Percentiles rank a stretch among this genome's conserved stretches.
phyloP scores from a whole-genome alignment of 768 basidiomycete genomes.

The Sarcomyxa edulis region DNA sequence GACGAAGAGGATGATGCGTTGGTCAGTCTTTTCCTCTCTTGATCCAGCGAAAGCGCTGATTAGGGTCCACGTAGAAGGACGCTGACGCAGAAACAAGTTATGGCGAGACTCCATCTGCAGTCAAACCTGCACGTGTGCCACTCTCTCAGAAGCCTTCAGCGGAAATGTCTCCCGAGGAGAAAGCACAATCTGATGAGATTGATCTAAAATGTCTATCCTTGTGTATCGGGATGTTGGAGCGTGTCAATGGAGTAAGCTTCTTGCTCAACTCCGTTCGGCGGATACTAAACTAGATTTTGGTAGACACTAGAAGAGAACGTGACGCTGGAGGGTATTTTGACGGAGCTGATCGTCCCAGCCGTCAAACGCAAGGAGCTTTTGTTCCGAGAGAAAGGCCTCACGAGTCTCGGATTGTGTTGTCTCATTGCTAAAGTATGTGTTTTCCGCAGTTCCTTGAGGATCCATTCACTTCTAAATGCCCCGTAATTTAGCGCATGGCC shows the following conservation, averaged over 20 bases:
- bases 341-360: conserved; percentile 82
- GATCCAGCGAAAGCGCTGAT: neutral
- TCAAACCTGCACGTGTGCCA: conserved; percentile 15
- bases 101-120: conserved; percentile 21
- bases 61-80: neutral
- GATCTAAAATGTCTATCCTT: conserved; percentile 74
- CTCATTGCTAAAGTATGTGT: conserved; percentile 60
- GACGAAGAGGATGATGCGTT: conserved; percentile 35
- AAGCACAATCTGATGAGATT: conserved; percentile 49
- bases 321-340: conserved; percentile 66
- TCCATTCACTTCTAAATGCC: neutral
- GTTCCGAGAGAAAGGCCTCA: conserved; percentile 61
- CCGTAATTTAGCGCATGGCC: conserved; percentile 22
- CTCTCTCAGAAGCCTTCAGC: conserved; percentile 20
- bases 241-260: conserved; percentile 71
- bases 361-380: conserved; percentile 69
- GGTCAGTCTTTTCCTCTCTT: neutral
- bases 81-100: conserved; percentile 13
- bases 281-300: neutral
- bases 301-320: conserved; percentile 68
- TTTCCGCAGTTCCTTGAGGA: neutral
- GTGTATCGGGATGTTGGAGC: conserved; percentile 80
- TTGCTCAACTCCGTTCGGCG: neutral
- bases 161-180: conserved; percentile 57
- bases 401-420: conserved; percentile 67